phyloP scores from a whole-genome alignment of 257 asterid genomes.

The Avicennia marina region DNA sequence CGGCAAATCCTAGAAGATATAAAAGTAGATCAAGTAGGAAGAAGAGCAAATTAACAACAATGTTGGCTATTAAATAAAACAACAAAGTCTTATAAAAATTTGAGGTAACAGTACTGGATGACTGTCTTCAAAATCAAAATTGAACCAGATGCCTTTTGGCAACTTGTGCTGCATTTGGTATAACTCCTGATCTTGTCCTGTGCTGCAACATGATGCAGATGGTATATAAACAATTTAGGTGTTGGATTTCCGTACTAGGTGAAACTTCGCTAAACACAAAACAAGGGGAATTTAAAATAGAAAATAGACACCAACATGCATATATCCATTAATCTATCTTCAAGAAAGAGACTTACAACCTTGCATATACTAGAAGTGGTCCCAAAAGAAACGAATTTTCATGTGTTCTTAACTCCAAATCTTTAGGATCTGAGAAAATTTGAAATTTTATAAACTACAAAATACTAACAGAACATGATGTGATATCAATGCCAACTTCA shows the following conservation, averaged over 20 bases:
- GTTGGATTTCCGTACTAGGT: neutral
- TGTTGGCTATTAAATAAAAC: too few species aligned
- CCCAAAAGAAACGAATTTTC: constrained; percentile 92
- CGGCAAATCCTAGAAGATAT: constrained; percentile 71
- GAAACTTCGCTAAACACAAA: neutral
- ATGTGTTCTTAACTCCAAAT: constrained; percentile 65
- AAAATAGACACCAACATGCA: neutral
- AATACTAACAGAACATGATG: constrained; percentile 6
- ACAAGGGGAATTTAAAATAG: neutral
- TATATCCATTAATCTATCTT: neutral
- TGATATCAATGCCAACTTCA: constrained; percentile 10
- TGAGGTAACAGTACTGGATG: constrained; percentile 60
- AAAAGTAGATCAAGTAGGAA: constrained; percentile 11
- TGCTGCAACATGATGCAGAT: constrained; percentile 49
- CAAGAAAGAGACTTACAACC: constrained; percentile 42
- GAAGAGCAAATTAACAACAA: neutral
- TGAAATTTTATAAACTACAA: neutral
- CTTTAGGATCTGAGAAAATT: constrained; percentile 63
- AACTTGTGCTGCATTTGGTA: constrained; percentile 52
- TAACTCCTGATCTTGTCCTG: constrained; percentile 44
- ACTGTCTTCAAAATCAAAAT: constrained; percentile 88
- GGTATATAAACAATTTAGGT: neutral
- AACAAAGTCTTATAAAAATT: too few species aligned
- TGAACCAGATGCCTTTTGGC: constrained; percentile 80
- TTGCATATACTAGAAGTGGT: constrained; percentile 75